phyloP scores from a whole-genome alignment of 305 asterid genomes.

The Petunia hybrid region DNA sequence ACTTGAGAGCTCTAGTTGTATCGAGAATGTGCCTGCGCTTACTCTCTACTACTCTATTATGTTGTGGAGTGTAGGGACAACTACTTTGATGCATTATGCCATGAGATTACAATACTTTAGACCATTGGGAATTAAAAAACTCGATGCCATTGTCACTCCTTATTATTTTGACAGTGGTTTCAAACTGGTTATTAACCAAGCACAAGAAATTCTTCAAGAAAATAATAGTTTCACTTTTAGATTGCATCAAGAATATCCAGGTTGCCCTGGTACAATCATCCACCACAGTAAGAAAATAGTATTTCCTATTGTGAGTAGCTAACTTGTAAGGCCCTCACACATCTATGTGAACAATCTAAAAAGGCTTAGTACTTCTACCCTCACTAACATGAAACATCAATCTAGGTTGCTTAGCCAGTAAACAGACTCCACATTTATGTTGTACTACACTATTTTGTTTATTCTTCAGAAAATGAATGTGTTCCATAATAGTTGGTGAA shows the following conservation, averaged over 20 bases:
- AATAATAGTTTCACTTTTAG: not conserved
- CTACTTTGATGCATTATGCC: not conserved
- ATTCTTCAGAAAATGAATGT: too few species aligned
- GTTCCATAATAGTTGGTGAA: too few species aligned
- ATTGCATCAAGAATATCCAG: not conserved
- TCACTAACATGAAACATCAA: too few species aligned
- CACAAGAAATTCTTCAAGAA: not conserved
- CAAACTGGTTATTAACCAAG: not conserved
- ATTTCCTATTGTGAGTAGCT: not conserved
- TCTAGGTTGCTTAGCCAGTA: too few species aligned
- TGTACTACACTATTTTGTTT: too few species aligned
- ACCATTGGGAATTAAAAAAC: not conserved
- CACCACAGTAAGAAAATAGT: not conserved
- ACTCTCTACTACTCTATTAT: not conserved
- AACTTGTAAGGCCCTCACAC: not conserved
- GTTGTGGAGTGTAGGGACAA: not conserved
- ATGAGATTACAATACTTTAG: not conserved
- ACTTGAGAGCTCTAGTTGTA: not conserved
- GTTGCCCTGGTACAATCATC: not conserved
- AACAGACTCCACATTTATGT: too few species aligned
- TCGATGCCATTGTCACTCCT: not conserved
- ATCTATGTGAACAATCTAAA: not conserved
- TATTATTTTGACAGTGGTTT: not conserved
- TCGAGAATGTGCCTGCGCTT: not conserved
- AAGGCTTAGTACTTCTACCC: too few species aligned